Conservation (phyloP, 768 basidiomycete genomes). For the Phanerodontia chrysosporium region DNA sequence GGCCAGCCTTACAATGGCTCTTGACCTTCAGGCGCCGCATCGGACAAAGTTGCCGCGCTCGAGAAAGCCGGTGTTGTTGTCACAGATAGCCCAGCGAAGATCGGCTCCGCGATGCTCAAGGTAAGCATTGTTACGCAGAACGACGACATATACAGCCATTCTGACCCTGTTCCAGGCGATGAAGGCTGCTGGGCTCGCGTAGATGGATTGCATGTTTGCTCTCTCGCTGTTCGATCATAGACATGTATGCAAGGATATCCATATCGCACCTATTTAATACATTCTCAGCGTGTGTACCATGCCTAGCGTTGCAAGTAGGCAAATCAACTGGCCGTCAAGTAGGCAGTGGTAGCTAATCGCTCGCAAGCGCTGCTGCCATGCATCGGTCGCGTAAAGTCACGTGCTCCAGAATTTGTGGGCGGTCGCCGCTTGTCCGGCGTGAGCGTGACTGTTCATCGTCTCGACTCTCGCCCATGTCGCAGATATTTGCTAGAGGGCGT, state of each 20-base stretch:
- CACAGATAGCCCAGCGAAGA: slow-evolving; percentile 92
- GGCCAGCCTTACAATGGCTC: not conserved
- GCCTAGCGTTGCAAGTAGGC: not conserved
- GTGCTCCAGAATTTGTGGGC: slow-evolving; percentile 1
- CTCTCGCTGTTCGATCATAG: not conserved
- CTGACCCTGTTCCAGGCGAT: slow-evolving; percentile 50
- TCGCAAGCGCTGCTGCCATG: not conserved
- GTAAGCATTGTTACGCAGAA: too few relatives aligned
- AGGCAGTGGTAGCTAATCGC: too few relatives aligned
- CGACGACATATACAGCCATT: too few relatives aligned
- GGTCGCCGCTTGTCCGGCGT: slow-evolving; percentile 5
- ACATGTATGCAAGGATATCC: slow-evolving; percentile 3
- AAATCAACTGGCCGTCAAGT: too few relatives aligned
- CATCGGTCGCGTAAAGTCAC: not conserved
- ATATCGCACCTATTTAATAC: not conserved
- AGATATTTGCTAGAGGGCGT: slow-evolving; percentile 2
- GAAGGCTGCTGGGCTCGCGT: slow-evolving; percentile 70
- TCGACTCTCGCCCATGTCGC: slow-evolving; percentile 4
- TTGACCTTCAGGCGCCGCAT: slow-evolving; percentile 63
- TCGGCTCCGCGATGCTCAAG: slow-evolving; percentile 86
- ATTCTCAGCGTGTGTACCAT: not conserved
- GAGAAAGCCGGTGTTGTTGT: slow-evolving; percentile 91
- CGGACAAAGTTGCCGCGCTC: slow-evolving; percentile 89
- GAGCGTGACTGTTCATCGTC: slow-evolving; percentile 6
- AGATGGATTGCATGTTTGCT: slow-evolving; percentile 26